Conservation (phyloP, 2,329 filamentous ascomycete species). For the Trichoderma pleuroti region DNA sequence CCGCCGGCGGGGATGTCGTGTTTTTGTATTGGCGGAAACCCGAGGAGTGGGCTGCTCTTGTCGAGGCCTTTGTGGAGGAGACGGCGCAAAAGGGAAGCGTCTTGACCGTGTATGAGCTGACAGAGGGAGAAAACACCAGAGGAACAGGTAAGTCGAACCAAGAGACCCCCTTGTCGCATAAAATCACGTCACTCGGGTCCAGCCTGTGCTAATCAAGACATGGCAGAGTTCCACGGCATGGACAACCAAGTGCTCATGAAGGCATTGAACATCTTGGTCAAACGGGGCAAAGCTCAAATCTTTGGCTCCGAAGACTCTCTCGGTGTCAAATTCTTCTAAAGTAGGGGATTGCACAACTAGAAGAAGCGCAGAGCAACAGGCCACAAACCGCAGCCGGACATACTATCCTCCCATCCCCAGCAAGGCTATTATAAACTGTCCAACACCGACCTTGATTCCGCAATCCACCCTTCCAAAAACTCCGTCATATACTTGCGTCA, state of each 20-base stretch:
- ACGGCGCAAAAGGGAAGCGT: conserved; percentile 87
- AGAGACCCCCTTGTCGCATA: neutral
- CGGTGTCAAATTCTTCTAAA: conserved; percentile 95
- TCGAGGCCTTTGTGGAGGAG: conserved; percentile 79
- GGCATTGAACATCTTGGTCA: conserved; percentile 76
- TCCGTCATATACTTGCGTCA: conserved; percentile 22
- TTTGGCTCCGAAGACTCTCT: conserved; percentile 85
- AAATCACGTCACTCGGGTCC: too few species aligned
- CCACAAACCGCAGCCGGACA: neutral
- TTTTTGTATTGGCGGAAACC: conserved; percentile 84
- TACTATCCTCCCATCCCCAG: neutral
- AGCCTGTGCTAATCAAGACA: neutral
- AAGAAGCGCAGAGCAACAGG: neutral
- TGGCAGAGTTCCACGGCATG: conserved; percentile 81
- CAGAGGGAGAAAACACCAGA: conserved; percentile 76
- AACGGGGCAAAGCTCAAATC: conserved; percentile 86
- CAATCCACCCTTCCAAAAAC: conserved; percentile 5
- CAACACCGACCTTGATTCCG: neutral
- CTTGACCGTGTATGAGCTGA: conserved; percentile 87
- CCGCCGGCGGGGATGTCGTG: conserved; percentile 43
- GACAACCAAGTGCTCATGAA: conserved; percentile 77
- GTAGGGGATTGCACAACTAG: neutral
- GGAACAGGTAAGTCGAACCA: conserved; percentile 54
- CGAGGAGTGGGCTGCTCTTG: conserved; percentile 81
- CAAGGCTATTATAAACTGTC: neutral